phyloP scores from a whole-genome alignment of 2,329 filamentous ascomycete species.

The Microcera coccophila region DNA sequence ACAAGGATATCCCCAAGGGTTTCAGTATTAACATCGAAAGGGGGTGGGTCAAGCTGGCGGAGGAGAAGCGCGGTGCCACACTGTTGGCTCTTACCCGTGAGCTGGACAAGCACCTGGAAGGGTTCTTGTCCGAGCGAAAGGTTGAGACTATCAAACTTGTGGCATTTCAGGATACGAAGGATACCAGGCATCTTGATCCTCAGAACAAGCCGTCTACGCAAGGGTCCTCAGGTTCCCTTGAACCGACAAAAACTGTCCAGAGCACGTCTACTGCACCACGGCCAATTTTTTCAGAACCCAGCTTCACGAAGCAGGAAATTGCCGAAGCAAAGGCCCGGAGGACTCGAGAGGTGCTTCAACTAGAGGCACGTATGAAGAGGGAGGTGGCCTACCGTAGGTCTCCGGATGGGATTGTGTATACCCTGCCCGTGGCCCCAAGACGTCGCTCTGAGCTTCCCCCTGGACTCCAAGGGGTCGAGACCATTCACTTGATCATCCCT shows the following conservation, averaged over 20 bases:
- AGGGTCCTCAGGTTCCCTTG: no score
- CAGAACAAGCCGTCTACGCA: conserved; percentile 8
- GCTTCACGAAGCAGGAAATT: conserved; percentile 58
- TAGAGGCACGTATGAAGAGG: conserved; percentile 71
- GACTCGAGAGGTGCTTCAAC: conserved; percentile 63
- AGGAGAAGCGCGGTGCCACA: conserved; percentile 52
- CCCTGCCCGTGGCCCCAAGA: conserved; percentile 64
- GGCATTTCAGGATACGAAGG: conserved; percentile 55
- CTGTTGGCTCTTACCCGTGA: conserved; percentile 64
- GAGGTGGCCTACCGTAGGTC: conserved; percentile 64
- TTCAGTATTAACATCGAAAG: conserved; percentile 74
- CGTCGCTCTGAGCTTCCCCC: conserved; percentile 57
- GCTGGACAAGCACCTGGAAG: conserved; percentile 69
- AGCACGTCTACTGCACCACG: conserved; percentile 8
- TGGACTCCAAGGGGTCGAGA: conserved; percentile 58
- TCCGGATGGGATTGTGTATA: conserved; percentile 66
- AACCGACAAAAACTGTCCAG: conserved; percentile 1
- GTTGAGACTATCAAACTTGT: conserved; percentile 69
- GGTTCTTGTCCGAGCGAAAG: conserved; percentile 64
- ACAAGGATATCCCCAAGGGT: conserved; percentile 65
- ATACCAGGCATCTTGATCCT: conserved; percentile 46
- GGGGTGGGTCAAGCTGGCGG: conserved; percentile 65
- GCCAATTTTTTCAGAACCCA: conserved; percentile 42
- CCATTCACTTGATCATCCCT: conserved; percentile 66
- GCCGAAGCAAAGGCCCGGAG: conserved; percentile 59